Percentiles rank a stretch among this genome's conserved stretches.
These are phyloP conservation scores for Sutorius australiensis DNA, from an alignment of 768 basidiomycete genomes.

Conservation along the genomic window DNA sequence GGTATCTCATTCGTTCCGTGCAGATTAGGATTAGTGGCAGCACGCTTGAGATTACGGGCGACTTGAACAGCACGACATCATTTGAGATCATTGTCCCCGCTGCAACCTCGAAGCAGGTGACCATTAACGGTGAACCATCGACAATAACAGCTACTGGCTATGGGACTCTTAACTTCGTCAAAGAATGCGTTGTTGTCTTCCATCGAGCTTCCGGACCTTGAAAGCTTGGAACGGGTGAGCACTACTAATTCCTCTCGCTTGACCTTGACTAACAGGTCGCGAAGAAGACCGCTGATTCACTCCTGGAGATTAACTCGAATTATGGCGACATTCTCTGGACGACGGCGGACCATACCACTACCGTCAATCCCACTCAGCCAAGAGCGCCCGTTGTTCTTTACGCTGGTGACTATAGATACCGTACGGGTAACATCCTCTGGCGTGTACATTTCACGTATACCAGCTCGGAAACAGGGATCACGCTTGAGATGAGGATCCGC, in stretches of 20 bases:
- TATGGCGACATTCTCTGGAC: constrained; percentile 46
- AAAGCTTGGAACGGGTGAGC: constrained; percentile 17
- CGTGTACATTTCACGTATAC: constrained; percentile 48
- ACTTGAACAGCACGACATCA: constrained; percentile 39
- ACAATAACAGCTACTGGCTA: constrained; percentile 36
- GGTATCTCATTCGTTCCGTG: constrained; percentile 44
- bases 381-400: constrained; percentile 43
- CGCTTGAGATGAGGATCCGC: constrained; percentile 43
- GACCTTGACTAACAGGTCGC: constrained; percentile 1
- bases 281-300: constrained; percentile 24
- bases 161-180: constrained; percentile 37
- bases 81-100: constrained; percentile 49
- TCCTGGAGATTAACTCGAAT: constrained; percentile 35
- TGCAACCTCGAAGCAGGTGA: constrained; percentile 36
- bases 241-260: background rate
- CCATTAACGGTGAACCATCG: constrained; percentile 41
- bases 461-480: constrained; percentile 43
- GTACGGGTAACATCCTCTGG: constrained; percentile 52
- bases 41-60: constrained; percentile 42
- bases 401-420: constrained; percentile 48
- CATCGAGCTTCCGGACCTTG: constrained; percentile 20
- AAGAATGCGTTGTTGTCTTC: constrained; percentile 11
- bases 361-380: constrained; percentile 38
- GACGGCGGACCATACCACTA: constrained; percentile 38
- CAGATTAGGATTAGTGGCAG: constrained; percentile 31